Evolutionary conservation across 768 basidiomycete species (phyloP).

Genomic region (Mycena crocata): DNA sequence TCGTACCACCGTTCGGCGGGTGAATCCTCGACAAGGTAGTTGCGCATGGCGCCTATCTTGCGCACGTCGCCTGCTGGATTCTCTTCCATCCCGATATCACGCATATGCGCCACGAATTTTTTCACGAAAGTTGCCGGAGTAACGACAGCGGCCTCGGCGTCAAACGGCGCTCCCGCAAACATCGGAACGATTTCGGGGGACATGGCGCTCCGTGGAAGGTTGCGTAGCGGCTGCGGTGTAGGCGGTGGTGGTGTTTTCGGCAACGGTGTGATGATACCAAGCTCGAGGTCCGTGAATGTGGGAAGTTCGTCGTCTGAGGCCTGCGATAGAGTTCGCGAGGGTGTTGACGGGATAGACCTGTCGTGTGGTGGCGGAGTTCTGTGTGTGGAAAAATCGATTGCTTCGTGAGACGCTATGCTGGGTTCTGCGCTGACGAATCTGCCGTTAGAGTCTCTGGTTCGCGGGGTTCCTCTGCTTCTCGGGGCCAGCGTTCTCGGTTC

Average conservation of each 20-base stretch:
- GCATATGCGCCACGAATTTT: constrained; percentile 19
- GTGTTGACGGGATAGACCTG: neutral
- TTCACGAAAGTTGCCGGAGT: constrained; percentile 9
- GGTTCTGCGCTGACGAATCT: neutral
- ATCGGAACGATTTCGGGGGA: constrained; percentile 10
- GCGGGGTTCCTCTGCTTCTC: no score
- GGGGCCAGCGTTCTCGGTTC: neutral
- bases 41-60: no score
- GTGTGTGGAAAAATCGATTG: neutral
- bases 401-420: neutral
- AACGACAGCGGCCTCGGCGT: neutral
- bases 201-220: neutral
- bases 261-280: neutral
- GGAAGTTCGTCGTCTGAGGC: neutral
- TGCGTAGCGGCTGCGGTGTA: no score
- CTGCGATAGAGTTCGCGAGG: neutral
- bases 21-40: no score
- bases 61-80: neutral
- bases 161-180: constrained; percentile 10
- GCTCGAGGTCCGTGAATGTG: neutral
- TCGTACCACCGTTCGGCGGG: no score
- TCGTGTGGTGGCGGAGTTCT: neutral
- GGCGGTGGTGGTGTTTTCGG: neutral
- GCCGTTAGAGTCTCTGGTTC: neutral
- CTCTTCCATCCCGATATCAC: neutral